Evolutionary conservation across 2,329 filamentous ascomycete genomes (phyloP).

Genomic region (Rhytidhysteron rufulum): DNA sequence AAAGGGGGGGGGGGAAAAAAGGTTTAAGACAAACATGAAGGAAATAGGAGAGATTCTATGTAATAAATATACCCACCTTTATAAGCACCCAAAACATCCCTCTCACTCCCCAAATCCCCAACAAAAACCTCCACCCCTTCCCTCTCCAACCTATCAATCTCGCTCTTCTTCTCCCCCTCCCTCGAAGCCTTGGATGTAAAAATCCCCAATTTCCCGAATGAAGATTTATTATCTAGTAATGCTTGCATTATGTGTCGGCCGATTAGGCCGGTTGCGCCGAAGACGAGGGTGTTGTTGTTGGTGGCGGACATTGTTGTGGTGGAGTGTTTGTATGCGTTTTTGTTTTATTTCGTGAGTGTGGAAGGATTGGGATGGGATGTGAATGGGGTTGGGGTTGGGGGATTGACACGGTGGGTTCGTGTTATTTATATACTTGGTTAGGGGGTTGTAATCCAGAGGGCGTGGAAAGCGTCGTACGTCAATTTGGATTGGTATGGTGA

Average conservation of each 20-base stretch:
- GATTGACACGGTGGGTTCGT: too few species aligned
- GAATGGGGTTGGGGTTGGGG: too few species aligned
- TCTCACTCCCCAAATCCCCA: slow-evolving; percentile 51
- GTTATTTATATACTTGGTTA: too few species aligned
- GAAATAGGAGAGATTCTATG: neutral
- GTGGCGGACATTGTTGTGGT: too few species aligned
- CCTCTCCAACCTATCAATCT: slow-evolving; percentile 46
- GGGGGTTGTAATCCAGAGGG: too few species aligned
- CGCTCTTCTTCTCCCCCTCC: slow-evolving; percentile 47
- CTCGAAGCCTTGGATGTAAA: slow-evolving; percentile 54
- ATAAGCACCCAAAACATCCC: slow-evolving; percentile 56
- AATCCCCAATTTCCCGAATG: slow-evolving; percentile 51
- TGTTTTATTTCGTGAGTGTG: too few species aligned
- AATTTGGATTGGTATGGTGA: too few species aligned
- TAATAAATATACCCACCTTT: slow-evolving; percentile 36
- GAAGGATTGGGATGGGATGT: too few species aligned
- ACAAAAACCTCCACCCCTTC: slow-evolving; percentile 52
- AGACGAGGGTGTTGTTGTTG: slow-evolving; percentile 51
- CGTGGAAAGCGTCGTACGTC: too few species aligned
- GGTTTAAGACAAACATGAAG: neutral
- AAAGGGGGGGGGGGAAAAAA: neutral
- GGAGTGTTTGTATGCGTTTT: too few species aligned
- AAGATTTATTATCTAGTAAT: slow-evolving; percentile 43
- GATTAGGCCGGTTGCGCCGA: slow-evolving; percentile 53
- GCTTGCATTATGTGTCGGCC: slow-evolving; percentile 50